These are phyloP conservation scores for Pythium utonaiense DNA, from an alignment of 352 stramenopile species.

Conservation along the genomic window DNA sequence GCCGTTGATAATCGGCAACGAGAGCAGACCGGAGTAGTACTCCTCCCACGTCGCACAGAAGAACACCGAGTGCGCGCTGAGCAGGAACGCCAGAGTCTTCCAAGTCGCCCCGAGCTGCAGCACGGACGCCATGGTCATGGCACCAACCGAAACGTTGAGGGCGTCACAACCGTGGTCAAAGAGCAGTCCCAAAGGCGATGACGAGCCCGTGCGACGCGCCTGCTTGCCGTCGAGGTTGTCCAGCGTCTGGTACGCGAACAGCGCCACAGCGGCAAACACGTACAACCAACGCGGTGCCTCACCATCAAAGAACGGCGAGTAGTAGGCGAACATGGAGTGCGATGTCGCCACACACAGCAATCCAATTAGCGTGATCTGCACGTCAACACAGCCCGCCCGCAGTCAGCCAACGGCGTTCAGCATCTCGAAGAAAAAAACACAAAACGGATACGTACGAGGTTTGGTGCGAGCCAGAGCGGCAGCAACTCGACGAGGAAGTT, in stretches of 20 bases:
- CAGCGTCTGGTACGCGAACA: slow-evolving; percentile 79
- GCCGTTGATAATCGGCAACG: slow-evolving; percentile 96
- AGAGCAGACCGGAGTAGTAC: slow-evolving; percentile 93
- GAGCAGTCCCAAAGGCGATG: slow-evolving; percentile 72
- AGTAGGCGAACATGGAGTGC: slow-evolving; percentile 61
- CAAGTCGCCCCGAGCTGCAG: slow-evolving; percentile 75
- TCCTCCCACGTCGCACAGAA: slow-evolving; percentile 89
- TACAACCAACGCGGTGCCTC: slow-evolving; percentile 72
- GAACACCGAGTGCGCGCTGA: slow-evolving; percentile 79
- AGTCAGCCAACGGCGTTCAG: no score
- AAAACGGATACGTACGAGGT: slow-evolving; percentile 40
- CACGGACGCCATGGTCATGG: slow-evolving; percentile 77
- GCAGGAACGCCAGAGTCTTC: slow-evolving; percentile 68
- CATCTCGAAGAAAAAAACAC: no score
- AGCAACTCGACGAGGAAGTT: slow-evolving; percentile 73
- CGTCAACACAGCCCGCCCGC: no score
- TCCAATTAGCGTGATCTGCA: slow-evolving; percentile 72
- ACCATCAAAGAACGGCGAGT: slow-evolving; percentile 70
- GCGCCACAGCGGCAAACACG: slow-evolving; percentile 43
- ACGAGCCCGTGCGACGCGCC: slow-evolving; percentile 72
- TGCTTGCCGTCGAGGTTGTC: slow-evolving; percentile 88
- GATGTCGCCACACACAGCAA: slow-evolving; percentile 60
- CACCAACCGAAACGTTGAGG: slow-evolving; percentile 78
- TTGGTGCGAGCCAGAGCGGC: slow-evolving; percentile 78
- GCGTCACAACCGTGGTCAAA: slow-evolving; percentile 86